A percentile compares a stretch with the other conserved stretches of the same genome.
Conservation (phyloP, 331 rosid genomes). For the Phaseolus coccineus region DNA sequence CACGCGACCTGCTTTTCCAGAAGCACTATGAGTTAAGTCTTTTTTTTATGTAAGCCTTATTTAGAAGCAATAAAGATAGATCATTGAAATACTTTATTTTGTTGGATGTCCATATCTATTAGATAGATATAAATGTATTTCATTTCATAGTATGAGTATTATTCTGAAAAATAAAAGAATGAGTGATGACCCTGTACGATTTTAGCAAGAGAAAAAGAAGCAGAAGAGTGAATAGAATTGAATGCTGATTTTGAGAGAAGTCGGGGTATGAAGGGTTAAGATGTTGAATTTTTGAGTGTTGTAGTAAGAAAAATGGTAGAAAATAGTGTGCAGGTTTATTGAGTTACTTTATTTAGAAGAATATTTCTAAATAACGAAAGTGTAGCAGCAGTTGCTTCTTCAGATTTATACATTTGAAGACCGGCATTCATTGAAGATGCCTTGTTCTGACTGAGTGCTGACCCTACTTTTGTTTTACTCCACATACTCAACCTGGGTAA, state of each 20-base stretch:
- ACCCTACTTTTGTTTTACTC: background rate
- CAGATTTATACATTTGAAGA: background rate
- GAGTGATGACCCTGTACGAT: background rate
- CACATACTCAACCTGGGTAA: too few relatives aligned
- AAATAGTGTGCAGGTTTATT: background rate
- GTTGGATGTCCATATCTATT: too few relatives aligned
- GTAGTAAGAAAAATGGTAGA: background rate
- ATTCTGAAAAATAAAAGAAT: background rate
- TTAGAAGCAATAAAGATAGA: too few relatives aligned
- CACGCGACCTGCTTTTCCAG: background rate
- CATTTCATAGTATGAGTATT: too few relatives aligned
- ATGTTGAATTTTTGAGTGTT: background rate
- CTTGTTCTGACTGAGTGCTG: background rate
- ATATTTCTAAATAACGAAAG: background rate
- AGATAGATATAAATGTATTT: too few relatives aligned
- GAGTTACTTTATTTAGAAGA: background rate
- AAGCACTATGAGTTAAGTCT: background rate
- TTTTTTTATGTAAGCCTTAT: background rate
- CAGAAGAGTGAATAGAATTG: background rate
- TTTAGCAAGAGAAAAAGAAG: background rate
- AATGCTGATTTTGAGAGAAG: background rate
- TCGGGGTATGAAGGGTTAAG: conserved; percentile 15
- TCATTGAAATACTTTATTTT: too few relatives aligned
- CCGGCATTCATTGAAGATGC: background rate
- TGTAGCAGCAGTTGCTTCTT: background rate